These are phyloP conservation scores for Coemansia sp. DNA, from an alignment of 192 early-diverging fungal species.

Conservation along the genomic window DNA sequence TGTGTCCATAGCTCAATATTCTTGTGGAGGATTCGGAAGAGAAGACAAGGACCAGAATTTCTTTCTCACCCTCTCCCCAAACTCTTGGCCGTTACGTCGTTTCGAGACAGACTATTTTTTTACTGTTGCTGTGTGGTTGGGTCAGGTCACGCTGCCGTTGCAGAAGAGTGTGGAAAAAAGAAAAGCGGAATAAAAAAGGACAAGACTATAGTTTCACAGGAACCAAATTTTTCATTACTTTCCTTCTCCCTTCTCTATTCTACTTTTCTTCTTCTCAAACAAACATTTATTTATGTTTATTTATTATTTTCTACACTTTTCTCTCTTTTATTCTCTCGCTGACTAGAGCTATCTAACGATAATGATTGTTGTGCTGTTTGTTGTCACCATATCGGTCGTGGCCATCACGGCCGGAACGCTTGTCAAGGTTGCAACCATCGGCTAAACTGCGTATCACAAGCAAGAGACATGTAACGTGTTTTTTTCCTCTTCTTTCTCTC, in stretches of 20 bases:
- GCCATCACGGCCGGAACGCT: constrained; percentile 40
- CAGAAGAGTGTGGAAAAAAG: neutral
- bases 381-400: constrained; percentile 35
- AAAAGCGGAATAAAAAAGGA: neutral
- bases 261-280: neutral
- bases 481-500: neutral
- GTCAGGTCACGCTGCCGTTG: neutral
- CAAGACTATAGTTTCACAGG: neutral
- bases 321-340: too few relatives aligned
- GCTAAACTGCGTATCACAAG: constrained; percentile 1
- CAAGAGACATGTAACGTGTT: neutral
- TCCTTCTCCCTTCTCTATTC: neutral
- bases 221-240: constrained; percentile 7
- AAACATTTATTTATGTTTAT: neutral
- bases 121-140: neutral
- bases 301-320: neutral
- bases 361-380: constrained; percentile 51
- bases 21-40: too few relatives aligned
- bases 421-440: constrained; percentile 32
- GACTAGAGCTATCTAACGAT: neutral
- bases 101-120: neutral
- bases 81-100: too few relatives aligned
- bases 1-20: too few relatives aligned
- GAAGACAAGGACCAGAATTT: too few relatives aligned
- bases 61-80: too few relatives aligned